Evolutionary conservation across 177 flowering plant species (phyloP), one percentile per base, ranked within the genome.

Genomic region (Vitis hybrid): DNA sequence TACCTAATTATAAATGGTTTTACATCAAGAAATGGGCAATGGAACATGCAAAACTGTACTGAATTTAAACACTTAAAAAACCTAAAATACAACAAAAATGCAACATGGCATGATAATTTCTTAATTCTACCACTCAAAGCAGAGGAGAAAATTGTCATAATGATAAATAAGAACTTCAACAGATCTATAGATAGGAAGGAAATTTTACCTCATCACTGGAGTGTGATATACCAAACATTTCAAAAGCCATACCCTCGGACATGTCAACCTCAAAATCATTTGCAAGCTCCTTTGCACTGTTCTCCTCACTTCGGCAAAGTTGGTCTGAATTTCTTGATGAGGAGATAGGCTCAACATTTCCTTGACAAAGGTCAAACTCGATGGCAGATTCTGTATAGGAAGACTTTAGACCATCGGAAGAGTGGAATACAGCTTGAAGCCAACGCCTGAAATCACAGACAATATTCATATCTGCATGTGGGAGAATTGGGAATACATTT

Each of bases 401-500:
- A 51, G 77, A 28, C 11, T 63, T 52, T 7, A 13, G 66, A 67
- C 15, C 57, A 66, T 73, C 82, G 66, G 80, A 56, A 20, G 38
- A 24, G 49, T 79, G 72, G 66, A 95, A 91, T 62, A 84, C 94
- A 77, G 92, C 95, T 86, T 95, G 98, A 71, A 95, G 78, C 98
- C 98, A 95, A 10, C 97, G 90, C 85, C 98, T 94, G 78, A 69
- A 76, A 82, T 76, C 71, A 77, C 11, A 47, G 50, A 4, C 18
- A 68, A 70, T 15, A 66, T 57, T 69, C 47, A 50, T 52, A 75
- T 76, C 5, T 70, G 59, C 14, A 68, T 58, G 58, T 44, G 11
- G 13, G 64, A 53, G 1, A 59, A 33, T 18, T 18, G 64, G 19
- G 14, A 33, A 67, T 10, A 17, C 38, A 4, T 5, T 7, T 3